phyloP scores from a whole-genome alignment of 129 eudicot species.

The Deinandra increscens region DNA sequence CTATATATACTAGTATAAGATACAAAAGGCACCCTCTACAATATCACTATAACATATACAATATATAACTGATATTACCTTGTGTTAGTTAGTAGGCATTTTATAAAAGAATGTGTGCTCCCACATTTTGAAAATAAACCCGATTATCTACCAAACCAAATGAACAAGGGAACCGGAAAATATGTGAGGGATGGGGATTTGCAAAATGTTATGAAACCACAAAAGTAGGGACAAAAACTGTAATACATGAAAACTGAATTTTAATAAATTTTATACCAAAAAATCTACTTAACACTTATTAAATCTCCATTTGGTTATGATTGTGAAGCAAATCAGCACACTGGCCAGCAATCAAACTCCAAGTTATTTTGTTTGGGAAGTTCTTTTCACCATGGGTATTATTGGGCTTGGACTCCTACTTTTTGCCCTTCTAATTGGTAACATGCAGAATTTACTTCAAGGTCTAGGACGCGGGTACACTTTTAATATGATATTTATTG shows the following conservation, averaged over 20 bases:
- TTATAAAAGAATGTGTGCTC: too few species aligned
- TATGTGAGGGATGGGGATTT: too few species aligned
- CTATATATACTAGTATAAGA: too few species aligned
- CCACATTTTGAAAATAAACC: too few species aligned
- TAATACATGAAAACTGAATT: not conserved
- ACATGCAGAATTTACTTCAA: constrained; percentile 92
- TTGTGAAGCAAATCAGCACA: constrained; percentile 82
- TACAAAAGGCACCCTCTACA: too few species aligned
- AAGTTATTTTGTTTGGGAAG: constrained; percentile 80
- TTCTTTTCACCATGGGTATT: constrained; percentile 73
- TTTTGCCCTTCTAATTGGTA: constrained; percentile 87
- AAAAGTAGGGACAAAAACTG: too few species aligned
- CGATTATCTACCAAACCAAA: too few species aligned
- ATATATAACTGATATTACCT: too few species aligned
- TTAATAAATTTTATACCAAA: not conserved
- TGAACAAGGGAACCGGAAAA: too few species aligned
- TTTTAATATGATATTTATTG: not conserved
- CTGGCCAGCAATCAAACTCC: constrained; percentile 82
- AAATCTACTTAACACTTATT: not conserved
- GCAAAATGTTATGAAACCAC: not conserved
- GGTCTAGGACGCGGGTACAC: constrained; percentile 80
- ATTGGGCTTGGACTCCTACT: constrained; percentile 79
- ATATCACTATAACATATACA: too few species aligned
- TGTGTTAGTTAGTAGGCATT: too few species aligned
- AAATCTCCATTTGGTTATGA: constrained; percentile 15